A percentile compares a stretch with the other conserved stretches of the same genome.
Evolutionary conservation across 2,329 filamentous ascomycete species (phyloP).

Genomic region (Pleomassaria siparia): DNA sequence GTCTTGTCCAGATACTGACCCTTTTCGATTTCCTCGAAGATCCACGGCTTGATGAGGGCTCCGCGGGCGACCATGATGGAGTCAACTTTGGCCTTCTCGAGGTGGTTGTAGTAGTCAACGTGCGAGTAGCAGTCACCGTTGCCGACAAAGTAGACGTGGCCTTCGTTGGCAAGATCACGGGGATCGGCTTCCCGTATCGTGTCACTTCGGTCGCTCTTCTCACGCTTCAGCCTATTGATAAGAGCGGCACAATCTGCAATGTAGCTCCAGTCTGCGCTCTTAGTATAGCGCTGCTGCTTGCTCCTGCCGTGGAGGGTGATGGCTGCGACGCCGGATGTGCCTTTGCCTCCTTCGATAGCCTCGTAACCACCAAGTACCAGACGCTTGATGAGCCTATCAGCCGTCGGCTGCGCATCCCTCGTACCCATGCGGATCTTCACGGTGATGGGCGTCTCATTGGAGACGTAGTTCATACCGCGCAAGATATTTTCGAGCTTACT

Average conservation of each 20-base stretch:
- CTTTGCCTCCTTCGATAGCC: constrained; percentile 64
- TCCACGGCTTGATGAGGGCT: constrained; percentile 95
- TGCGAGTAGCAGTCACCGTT: constrained; percentile 98
- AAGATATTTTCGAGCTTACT: constrained; percentile 93
- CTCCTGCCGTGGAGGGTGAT: constrained; percentile 93
- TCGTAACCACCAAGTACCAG: constrained; percentile 80
- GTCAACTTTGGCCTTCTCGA: constrained; percentile 79
- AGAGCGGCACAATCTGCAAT: constrained; percentile 87
- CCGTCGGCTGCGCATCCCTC: constrained; percentile 74
- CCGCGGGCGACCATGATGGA: constrained; percentile 97
- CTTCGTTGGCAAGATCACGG: constrained; percentile 67
- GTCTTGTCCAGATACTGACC: constrained; percentile 97
- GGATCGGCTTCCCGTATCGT: constrained; percentile 77
- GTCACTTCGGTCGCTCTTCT: constrained; percentile 68
- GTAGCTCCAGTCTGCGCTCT: constrained; percentile 90
- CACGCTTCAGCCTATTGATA: constrained; percentile 75
- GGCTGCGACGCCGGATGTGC: constrained; percentile 76
- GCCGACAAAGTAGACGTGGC: constrained; percentile 85
- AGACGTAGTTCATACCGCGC: constrained; percentile 92
- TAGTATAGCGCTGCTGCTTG: constrained; percentile 91
- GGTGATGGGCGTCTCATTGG: constrained; percentile 85
- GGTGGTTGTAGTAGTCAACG: constrained; percentile 77
- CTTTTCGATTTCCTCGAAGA: constrained; percentile 93
- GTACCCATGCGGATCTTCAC: constrained; percentile 95
- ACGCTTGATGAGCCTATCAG: constrained; percentile 77